Evolutionary conservation across 139 green algal species (phyloP), one percentile per base, ranked within the genome.

Genomic region (Raphidocelis subcapitata): DNA sequence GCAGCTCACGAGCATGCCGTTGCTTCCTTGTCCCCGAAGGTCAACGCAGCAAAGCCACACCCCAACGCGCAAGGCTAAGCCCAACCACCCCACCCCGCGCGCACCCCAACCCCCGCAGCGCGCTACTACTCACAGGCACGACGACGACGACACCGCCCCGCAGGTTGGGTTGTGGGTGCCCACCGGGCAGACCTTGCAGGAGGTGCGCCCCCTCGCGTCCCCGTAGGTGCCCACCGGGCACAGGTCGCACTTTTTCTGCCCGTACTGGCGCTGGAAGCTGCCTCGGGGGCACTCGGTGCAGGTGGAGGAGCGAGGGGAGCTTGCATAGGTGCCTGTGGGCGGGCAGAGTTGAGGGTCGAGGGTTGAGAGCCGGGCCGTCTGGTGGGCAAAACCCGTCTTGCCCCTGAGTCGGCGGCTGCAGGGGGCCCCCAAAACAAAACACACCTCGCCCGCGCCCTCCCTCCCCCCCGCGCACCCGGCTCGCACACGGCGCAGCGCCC

Each of bases 101-200:
- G n/a, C n/a, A n/a, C n/a, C n/a, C n/a, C n/a, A n/a, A n/a, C n/a
- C n/a, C n/a, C n/a, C n/a, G n/a, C n/a, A n/a, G n/a, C n/a, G n/a
- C n/a, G n/a, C n/a, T n/a, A n/a, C n/a, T n/a, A 64, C 73, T 62
- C 44, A 78, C 72, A 29, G 47, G 72, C 72, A 78, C 1, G 72
- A 62, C 16, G 51, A 36, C 1, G 16, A 24, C 15, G 72, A 72
- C 1, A 78, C 36, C 5, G 56, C 12, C 23, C 57, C 74, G 4
- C 63, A 35, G 23, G 59, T 75, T 2, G 57, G 44, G 60, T 74
- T 75, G 59, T 59, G 75, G 23, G 66, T 80, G 24, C 74, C 74
- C 4, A 54, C 59, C 1, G 49, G 65, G 74, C 74, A 80, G 32
- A 70, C 65, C 66, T 74, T 75, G 74, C 74, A 80, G 36, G 59